Base-by-base conservation (phyloP, 2,329 filamentous ascomycete species). In the Cladophialophora yegresii region DNA sequence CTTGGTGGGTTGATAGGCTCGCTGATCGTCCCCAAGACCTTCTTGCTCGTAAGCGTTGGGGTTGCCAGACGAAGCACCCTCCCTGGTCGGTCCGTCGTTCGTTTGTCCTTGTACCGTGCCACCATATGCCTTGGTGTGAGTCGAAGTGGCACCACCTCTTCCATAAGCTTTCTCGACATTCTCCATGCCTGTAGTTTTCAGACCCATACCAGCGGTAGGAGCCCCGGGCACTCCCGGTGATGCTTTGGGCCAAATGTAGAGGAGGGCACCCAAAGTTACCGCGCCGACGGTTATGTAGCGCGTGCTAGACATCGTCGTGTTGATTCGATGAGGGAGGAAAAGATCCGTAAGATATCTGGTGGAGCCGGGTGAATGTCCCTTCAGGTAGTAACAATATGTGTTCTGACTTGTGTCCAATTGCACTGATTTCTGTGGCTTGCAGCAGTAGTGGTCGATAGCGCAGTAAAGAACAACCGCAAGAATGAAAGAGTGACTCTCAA, bases 101-200 rank as follows among this genome's bases (percentile, higher is more conserved):
- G 55, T 59, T 26, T 66, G 49, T n/a, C 70, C 70, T 57, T 69
- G 67, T 23, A 53, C 43, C 6, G 69, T 71, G 28, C 70, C 69
- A 16, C 70, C 69, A 57, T 71, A 70, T 23, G 64, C 70, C 36
- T 63, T 63, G 9, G 70, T 68, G 36, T 68, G 69, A 36, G 70
- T 71, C 16, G 64, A 28, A 16, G 69, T 71, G 13, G 67, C 69
- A 23, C 70, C 70, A 23, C 57, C 67, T 43, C 59, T 65, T 12
- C 55, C 50, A 54, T 70, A 69, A 13, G 69, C 67, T 30, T 62
- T 70, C 56, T 71, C 70, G 23, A 71, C 62, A 49, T 71, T 71
- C 45, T 58, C 12, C 9, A 71, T 68, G 1, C 63, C 64, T 13
- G 65, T 64, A 32, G 69, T 68, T 36, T 66, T 66, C 30, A 67